Base-by-base conservation (phyloP, 2,329 filamentous ascomycete genomes). In the Aspergillus ustus region DNA sequence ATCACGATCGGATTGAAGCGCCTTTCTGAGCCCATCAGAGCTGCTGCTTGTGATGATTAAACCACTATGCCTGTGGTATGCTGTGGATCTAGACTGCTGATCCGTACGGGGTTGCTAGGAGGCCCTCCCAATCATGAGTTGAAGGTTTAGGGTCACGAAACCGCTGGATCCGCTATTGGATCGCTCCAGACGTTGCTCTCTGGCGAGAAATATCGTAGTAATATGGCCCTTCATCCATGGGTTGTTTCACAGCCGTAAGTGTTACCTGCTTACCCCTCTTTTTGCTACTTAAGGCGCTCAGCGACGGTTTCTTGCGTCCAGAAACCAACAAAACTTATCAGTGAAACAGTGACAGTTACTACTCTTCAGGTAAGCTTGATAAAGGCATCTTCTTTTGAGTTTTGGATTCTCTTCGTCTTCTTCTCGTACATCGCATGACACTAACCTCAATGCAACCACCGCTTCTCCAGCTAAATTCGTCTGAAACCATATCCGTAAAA, bases 181-280 rank as follows among this genome's bases (percentile, higher is more conserved):
- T 52, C 49, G 44, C 52, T 15, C 20, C 20, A 60, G 43, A 54
- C 28, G 54, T 56, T 62, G 59, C 31, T n/a, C 34, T 50, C 25
- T 43, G 20, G 37, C 54, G 49, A 28, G 40, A 28, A 34, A 48
- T 29, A 31, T 17, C 25, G 50, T 45, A 54, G 40, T 52, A 51
- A 60, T 65, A 53, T 57, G 53, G 57, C 62, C 57, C 54, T 25
- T 34, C 37, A 61, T 50, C 63, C 55, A 60, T 37, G 52, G 46
- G 59, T 56, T 57, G 58, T 57, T 48, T 51, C 62, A 60, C 62
- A 52, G 57, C 43, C 9, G 7, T 51, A 22, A 40, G n/a, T 34
- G 45, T 54, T 59, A 20, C 19, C 19, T 52, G 49, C 53, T 56
- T 66, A 64, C 61, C 65, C 62, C 65, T 66, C 63, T 60, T 55